Base-by-base conservation (phyloP, 2,329 filamentous ascomycete species). In the Clarireedia sp. region DNA sequence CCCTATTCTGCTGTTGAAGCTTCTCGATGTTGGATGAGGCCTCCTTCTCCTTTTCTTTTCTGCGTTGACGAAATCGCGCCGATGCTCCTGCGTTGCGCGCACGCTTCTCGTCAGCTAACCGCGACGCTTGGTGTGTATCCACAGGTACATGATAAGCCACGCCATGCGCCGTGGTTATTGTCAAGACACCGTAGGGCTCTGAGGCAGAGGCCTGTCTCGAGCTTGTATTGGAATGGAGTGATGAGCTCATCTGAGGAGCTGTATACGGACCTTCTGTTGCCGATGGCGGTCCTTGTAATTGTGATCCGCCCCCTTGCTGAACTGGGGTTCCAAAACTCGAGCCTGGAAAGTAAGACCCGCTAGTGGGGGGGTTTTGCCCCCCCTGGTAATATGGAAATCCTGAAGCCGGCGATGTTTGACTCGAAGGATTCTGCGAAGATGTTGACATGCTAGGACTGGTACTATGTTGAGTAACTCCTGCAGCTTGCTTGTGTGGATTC, bases 61-160 rank as follows among this genome's bases (percentile, higher is more conserved):
- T 84, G 57, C 90, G 80, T 66, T 85, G 82, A 54, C 90, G 81
- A 62, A 95, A 94, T 57, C 90, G 80, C 48, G 89, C 89, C 55
- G 89, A 95, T 5, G 90, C 90, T 48, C 87, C 87, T 41, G 90
- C 90, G 66, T 95, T 95, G 51, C 89, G 81, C 69, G 87, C 85
- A 55, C 90, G 79, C 72, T 94, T 95, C 70, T 95, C 89, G 65
- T 94, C 88, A 40, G 89, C 87, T 64, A 89, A 83, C 62, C 85
- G 86, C 12, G 90, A 95, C 12, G 86, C 90, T 64, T 89, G 86
- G 62, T 89, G 86, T 44, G 88, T 83, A 67, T 95, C 89, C 9
- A 92, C 83, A 14, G 85, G 84, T 48, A 91, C 82, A 60, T 78
- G 74, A 54, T 80, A 76, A 38, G 74, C 72, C 49, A 53, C 49